Evolutionary conservation across 352 stramenopile species (phyloP).

Genomic region (Halophytophthora batemanensis): DNA sequence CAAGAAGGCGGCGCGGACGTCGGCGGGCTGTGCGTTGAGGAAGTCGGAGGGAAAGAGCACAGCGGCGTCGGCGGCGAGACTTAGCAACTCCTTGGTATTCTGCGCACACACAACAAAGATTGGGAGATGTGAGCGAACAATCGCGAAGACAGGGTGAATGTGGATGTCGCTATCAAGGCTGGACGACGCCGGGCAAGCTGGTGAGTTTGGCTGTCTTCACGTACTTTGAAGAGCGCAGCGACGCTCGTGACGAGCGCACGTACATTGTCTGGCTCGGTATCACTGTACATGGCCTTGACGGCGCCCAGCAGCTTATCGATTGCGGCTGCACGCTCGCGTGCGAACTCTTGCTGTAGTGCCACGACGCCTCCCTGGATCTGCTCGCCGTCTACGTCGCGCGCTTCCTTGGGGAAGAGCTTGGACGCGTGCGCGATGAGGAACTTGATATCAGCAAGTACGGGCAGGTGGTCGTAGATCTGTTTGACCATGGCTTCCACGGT

Average conservation of each 20-base stretch:
- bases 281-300: slow-evolving; percentile 67
- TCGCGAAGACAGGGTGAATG: neutral
- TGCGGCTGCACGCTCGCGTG: slow-evolving; percentile 49
- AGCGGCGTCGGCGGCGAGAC: slow-evolving; percentile 71
- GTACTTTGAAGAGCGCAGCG: slow-evolving; percentile 72
- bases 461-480: slow-evolving; percentile 77
- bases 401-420: slow-evolving; percentile 62
- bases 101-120: slow-evolving; percentile 11
- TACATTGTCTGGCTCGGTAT: slow-evolving; percentile 75
- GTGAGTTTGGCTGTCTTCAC: too few relatives aligned
- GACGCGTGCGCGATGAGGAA: slow-evolving; percentile 78
- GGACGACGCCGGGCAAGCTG: neutral
- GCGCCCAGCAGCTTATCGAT: slow-evolving; percentile 66
- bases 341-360: slow-evolving; percentile 66
- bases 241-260: slow-evolving; percentile 48
- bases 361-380: slow-evolving; percentile 52
- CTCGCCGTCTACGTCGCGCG: slow-evolving; percentile 61
- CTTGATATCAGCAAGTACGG: slow-evolving; percentile 67
- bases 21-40: slow-evolving; percentile 54
- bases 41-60: slow-evolving; percentile 81
- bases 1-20: slow-evolving; percentile 60
- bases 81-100: slow-evolving; percentile 85
- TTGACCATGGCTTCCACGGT: slow-evolving; percentile 78
- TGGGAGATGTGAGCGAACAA: slow-evolving; percentile 5
- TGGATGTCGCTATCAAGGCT: too few relatives aligned